Base-by-base conservation (phyloP, 192 early-diverging fungal genomes). In the Gigaspora rosea region DNA sequence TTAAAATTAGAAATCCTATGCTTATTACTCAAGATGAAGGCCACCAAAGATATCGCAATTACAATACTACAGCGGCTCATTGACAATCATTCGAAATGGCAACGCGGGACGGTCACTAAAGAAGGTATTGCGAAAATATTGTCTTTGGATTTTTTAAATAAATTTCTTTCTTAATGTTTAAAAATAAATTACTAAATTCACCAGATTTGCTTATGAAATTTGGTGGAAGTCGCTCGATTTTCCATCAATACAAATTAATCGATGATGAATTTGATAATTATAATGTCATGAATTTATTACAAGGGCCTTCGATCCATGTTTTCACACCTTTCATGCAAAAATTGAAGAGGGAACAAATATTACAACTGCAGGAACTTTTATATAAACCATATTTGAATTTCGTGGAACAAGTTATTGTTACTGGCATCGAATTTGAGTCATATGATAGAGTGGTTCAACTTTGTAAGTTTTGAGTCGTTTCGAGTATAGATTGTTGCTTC, bases 381-480 rank as follows among this genome's bases (percentile, higher is more conserved):
- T 76, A 76, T 54, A 66, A 61, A 20, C 75, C 64, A 41, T 76
- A 76, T 54, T 51, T 67, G 18, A 54, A 11, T 15, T 8, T 76
- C 18, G 27, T 76, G 9, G 47, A 54, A 41, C 63, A 67, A 20
- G 3, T 41, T 4, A 18, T 46, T 12, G 16, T 41, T 56, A 35
- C 62, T 15, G 75, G 63, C 13, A 56, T 51, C 4, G 63, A 66
- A 66, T 41, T 76, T 9, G 41, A 76, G 6, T 62, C 65, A 66
- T 76, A 36, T 66, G 63, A 76, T 54, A 76, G 56, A 67, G 50
- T 57, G 10, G 33, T 76, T 36, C 63, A 50, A 66, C 49, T 76
- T 22, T 76, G 75, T 76, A 76, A 66, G 75, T 66, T 47, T 32
- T 5, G 22, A 32, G 63, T 58, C 3, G 18, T 36, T 41, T 27